Evolutionary conservation across 2,329 filamentous ascomycete genomes (phyloP), one percentile per base, ranked within the genome.

Genomic region (Phyllosticta citribraziliensis): DNA sequence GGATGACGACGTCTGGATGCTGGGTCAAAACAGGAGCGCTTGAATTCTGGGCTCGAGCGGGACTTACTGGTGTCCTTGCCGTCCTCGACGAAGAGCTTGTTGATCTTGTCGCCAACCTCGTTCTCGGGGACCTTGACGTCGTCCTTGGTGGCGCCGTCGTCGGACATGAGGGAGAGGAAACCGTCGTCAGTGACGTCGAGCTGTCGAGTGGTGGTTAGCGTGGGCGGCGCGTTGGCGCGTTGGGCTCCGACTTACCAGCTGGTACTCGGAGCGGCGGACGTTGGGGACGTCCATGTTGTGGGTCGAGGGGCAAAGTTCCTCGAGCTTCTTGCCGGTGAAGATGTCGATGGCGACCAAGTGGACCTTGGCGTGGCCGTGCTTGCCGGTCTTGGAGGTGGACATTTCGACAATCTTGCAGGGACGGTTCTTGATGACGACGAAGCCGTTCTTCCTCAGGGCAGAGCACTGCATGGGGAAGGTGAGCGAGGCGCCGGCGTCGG

Each of bases 381-480:
- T 99, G 82, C 94, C 94, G 70, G 94, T 99, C 92, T 99, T 99
- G 79, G 94, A 99, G 83, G 94, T 99, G 71, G 91, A 96, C 95
- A 99, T 99, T 76, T 99, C 94, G 79, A 97, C 90, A 74, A 99
- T 99, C 89, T 97, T 99, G 92, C 94, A 99, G 73, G 94, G 95
- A 73, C 94, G 94, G 81, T 84, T 82, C 88, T 99, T 99, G 83
- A 99, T 97, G 78, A 93, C 88, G 79, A 99, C 94, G 85, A 89
- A 88, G 70, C 94, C 93, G 88, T 95, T 96, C 92, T 99, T 97
- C 78, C 94, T 89, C 84, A 99, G 86, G 74, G 95, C 93, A 82
- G 95, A 99, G 82, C 94, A 99, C 86, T 99, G 94, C 91, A 96
- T 95, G 72, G 94, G 94, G 83, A 77, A 97, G 76, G 94, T 99